Percentiles rank a stretch among this genome's conserved stretches.
phyloP scores from a whole-genome alignment of 2,329 filamentous ascomycete species.

The Mollisiaceae sp. region DNA sequence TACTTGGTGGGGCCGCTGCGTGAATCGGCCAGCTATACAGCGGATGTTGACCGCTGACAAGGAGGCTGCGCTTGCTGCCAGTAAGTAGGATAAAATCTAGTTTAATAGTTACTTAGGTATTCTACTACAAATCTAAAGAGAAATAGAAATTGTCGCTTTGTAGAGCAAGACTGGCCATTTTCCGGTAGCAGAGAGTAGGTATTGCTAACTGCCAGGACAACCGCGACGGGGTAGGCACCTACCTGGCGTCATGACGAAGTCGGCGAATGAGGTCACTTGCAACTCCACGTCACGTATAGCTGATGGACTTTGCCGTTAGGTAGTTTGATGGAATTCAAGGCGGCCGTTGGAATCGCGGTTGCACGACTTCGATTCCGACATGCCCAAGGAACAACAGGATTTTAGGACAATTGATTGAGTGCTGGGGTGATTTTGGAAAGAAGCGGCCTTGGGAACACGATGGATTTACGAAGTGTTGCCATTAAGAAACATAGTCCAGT shows the following conservation, averaged over 20 bases:
- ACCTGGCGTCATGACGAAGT: too few species aligned
- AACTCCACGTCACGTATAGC: too few species aligned
- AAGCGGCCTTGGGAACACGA: too few species aligned
- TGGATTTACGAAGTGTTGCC: background rate
- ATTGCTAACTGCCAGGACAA: background rate
- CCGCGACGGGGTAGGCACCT: too few species aligned
- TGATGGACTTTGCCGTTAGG: too few species aligned
- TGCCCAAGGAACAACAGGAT: too few species aligned
- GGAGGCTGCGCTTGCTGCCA: conserved; percentile 40
- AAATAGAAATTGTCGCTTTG: conserved; percentile 16
- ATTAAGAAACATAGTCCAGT: conserved; percentile 9
- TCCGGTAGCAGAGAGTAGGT: conserved; percentile 3
- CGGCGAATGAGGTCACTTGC: background rate
- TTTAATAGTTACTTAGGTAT: conserved; percentile 28
- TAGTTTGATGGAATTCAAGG: too few species aligned
- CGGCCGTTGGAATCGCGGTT: background rate
- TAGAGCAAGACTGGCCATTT: conserved; percentile 12
- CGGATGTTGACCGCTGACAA: conserved; percentile 45
- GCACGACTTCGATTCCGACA: background rate
- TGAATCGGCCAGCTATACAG: conserved; percentile 47
- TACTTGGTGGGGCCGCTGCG: conserved; percentile 50
- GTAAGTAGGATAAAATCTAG: conserved; percentile 30
- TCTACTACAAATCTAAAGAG: conserved; percentile 16
- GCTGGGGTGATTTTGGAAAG: too few species aligned
- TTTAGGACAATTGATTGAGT: too few species aligned